These are phyloP conservation scores for Hydnomerulius pinastri DNA, from an alignment of 768 basidiomycete genomes.

Conservation along the genomic window DNA sequence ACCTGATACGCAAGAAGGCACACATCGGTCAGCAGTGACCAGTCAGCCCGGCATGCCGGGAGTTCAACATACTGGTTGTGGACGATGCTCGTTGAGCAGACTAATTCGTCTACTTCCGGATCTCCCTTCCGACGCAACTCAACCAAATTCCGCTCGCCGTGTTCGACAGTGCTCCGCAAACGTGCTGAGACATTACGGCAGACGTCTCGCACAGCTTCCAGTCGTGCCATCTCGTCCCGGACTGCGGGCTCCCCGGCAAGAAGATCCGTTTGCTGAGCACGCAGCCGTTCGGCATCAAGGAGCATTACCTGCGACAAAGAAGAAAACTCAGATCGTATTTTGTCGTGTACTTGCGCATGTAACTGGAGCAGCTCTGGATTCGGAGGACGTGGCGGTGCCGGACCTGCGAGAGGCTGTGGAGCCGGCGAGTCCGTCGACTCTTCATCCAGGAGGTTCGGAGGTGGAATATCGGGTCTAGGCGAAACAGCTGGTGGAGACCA, in stretches of 20 bases:
- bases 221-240: constrained; percentile 91
- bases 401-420: constrained; percentile 28
- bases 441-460: constrained; percentile 66
- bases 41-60: not conserved
- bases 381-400: constrained; percentile 77
- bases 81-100: constrained; percentile 94
- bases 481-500: constrained; percentile 19
- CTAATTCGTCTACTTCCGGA: constrained; percentile 93
- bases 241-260: constrained; percentile 91
- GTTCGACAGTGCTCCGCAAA: constrained; percentile 59
- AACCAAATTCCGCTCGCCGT: constrained; percentile 70
- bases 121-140: constrained; percentile 85
- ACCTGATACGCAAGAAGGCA: constrained; percentile 44
- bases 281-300: constrained; percentile 72
- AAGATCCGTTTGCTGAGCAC: constrained; percentile 82
- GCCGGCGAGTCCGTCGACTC: constrained; percentile 37
- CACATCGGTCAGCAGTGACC: constrained; percentile 17
- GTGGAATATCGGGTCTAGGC: constrained; percentile 19
- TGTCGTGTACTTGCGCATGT: constrained; percentile 75
- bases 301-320: constrained; percentile 66
- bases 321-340: constrained; percentile 68
- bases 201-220: constrained; percentile 91
- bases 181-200: constrained; percentile 78
- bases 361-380: constrained; percentile 88
- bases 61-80: constrained; percentile 78